Percentiles rank a stretch among this genome's conserved stretches.
Conservation (phyloP, 371 early-diverging fungal genomes). For the Batkoa obscura region DNA sequence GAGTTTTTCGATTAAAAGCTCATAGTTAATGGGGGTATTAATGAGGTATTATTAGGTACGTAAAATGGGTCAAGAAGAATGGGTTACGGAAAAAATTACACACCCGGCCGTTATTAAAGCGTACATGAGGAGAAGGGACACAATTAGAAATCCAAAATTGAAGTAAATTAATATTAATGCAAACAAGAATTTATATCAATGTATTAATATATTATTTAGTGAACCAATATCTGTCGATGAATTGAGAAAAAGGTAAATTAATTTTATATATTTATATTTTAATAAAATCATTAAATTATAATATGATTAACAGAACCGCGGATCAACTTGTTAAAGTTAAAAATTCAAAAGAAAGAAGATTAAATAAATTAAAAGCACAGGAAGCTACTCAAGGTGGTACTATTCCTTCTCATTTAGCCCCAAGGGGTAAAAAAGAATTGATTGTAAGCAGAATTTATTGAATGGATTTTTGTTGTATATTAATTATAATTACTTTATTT, state of each 20-base stretch:
- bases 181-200: no score
- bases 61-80: constrained; percentile 42
- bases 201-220: background rate
- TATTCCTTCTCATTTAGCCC: constrained; percentile 8
- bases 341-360: background rate
- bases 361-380: constrained; percentile 7
- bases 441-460: constrained; percentile 15
- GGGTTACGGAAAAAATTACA: constrained; percentile 59
- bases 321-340: background rate
- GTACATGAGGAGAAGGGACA: constrained; percentile 61
- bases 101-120: constrained; percentile 75
- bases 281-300: background rate
- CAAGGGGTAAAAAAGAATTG: constrained; percentile 31
- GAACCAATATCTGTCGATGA: background rate
- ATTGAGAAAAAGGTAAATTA: background rate
- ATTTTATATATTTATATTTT: background rate
- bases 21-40: no score
- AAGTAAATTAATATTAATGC: constrained; percentile 24
- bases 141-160: constrained; percentile 51
- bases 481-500: background rate
- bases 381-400: constrained; percentile 12
- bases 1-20: constrained; percentile 17
- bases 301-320: no score
- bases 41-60: no score
- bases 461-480: background rate